phyloP scores from a whole-genome alignment of 192 early-diverging fungal species.

The Dissophora globulifera region DNA sequence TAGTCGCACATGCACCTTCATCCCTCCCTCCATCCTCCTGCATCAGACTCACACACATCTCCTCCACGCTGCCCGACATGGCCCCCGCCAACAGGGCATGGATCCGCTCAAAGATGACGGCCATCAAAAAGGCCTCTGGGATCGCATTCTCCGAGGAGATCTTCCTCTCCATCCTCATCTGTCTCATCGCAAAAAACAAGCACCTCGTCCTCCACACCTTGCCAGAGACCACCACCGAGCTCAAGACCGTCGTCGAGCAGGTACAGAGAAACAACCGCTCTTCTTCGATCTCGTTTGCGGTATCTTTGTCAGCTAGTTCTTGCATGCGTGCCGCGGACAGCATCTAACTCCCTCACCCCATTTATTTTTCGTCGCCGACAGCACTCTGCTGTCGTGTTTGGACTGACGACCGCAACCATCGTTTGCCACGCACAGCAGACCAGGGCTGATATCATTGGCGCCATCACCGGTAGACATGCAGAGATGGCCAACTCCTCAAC shows the following conservation, averaged over 20 bases:
- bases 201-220: conserved; percentile 60
- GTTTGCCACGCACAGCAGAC: conserved; percentile 54
- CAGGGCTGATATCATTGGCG: conserved; percentile 43
- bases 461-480: conserved; percentile 41
- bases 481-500: conserved; percentile 28
- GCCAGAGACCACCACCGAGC: conserved; percentile 53
- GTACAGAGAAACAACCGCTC: too few relatives aligned
- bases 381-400: conserved; percentile 59
- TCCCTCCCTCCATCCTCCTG: too few relatives aligned
- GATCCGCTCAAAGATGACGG: conserved; percentile 59
- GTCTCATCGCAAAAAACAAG: conserved; percentile 60
- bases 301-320: too few relatives aligned
- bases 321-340: too few relatives aligned
- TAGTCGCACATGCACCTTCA: too few relatives aligned
- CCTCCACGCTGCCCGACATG: too few relatives aligned
- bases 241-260: conserved; percentile 59
- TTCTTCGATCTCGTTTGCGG: too few relatives aligned
- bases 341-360: neutral
- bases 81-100: conserved; percentile 52
- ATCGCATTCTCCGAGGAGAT: conserved; percentile 63
- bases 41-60: too few relatives aligned
- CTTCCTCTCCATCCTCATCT: conserved; percentile 66
- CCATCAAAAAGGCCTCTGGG: conserved; percentile 51
- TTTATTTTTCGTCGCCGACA: neutral
- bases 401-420: conserved; percentile 57